Conservation (phyloP, 192 early-diverging fungal genomes). For the Coemansia reversa region DNA sequence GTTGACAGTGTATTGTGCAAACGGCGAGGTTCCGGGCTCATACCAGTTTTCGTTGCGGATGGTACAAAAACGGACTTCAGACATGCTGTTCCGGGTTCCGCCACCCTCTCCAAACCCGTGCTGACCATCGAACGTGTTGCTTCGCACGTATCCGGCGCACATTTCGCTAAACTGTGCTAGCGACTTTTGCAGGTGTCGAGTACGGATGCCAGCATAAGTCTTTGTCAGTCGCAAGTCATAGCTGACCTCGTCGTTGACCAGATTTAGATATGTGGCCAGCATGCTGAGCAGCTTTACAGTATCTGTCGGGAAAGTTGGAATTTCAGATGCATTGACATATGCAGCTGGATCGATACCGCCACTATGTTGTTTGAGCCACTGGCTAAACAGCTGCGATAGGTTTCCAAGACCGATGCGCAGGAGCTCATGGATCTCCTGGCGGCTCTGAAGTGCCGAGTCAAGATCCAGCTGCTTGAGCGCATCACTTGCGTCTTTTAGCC, state of each 20-base stretch:
- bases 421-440: constrained; percentile 49
- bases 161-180: constrained; percentile 52
- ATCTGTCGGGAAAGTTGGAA: constrained; percentile 51
- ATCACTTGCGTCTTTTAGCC: constrained; percentile 53
- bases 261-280: constrained; percentile 54
- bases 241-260: constrained; percentile 55
- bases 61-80: constrained; percentile 45
- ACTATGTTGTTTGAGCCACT: constrained; percentile 57
- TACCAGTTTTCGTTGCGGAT: constrained; percentile 52
- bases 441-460: constrained; percentile 44
- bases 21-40: constrained; percentile 50
- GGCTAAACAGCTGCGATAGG: constrained; percentile 55
- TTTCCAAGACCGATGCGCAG: constrained; percentile 49
- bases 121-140: constrained; percentile 26
- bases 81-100: constrained; percentile 17
- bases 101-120: constrained; percentile 22
- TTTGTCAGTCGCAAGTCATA: constrained; percentile 49
- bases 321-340: constrained; percentile 43
- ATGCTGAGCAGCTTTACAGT: constrained; percentile 54
- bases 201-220: constrained; percentile 46
- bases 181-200: constrained; percentile 50
- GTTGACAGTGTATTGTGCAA: constrained; percentile 50
- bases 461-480: constrained; percentile 50
- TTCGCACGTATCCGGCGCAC: constrained; percentile 38
- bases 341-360: constrained; percentile 53